Evolutionary conservation across 2,329 filamentous ascomycete species (phyloP), one percentile per base, ranked within the genome.

Genomic region (Ophidiomyces ophidiicola): DNA sequence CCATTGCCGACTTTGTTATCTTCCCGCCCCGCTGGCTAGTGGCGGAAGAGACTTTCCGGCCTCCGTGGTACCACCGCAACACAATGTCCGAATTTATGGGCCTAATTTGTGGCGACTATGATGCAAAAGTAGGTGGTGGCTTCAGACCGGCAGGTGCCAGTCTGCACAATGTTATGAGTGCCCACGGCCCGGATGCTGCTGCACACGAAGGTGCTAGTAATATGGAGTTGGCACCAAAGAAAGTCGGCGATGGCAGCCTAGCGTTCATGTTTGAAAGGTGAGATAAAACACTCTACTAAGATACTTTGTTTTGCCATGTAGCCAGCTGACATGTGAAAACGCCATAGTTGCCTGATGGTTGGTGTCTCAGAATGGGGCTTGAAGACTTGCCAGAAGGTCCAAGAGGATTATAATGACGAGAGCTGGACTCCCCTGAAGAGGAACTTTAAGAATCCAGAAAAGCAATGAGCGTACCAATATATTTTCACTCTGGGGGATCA

Each of bases 351-450:
- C 47, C 57, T 80, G 37, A 81, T 82, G 76, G 71, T 82, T 18
- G 78, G 78, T 2, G 78, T 82, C 17, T 81, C 78, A 2, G 77
- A 81, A 46, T 83, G 78, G 78, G 79, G 77, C 1, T 56, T 82
- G 45, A 79, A 75, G 57, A 72, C 73, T 45, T 88, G 78, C 54
- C 61, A 69, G 51, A 82, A 82, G 59, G 72, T 82, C 28, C 79
- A 82, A 63, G 68, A 75, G 48, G 73, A 73, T 41, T 92, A 90
- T 53, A 86, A 76, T 54, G 74, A 78, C 42, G 81, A 92, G 65
- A 87, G 82, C 56, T 94, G 85, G 85, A 76, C 69, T 19, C 71
- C 71, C 0, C 62, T 82, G 37, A 72, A 74, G 58, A 69, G 76
- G 30, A 73, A 80, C 53, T 82, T 78, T 46, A 64, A 66, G 53